Conservation (phyloP, 192 early-diverging fungal genomes). For the Umbelopsis vinacea region DNA sequence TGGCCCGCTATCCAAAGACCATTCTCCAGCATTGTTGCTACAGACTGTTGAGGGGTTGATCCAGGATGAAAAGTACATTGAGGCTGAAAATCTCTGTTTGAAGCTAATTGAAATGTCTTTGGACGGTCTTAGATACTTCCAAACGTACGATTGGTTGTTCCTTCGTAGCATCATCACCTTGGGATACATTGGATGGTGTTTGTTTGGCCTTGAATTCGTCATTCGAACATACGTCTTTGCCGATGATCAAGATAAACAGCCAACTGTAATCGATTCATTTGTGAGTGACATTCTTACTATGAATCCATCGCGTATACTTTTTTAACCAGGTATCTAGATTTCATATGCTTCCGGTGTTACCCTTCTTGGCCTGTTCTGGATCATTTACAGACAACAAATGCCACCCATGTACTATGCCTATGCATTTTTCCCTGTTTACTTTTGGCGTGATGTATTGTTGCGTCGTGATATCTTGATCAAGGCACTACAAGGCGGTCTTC, state of each 20-base stretch:
- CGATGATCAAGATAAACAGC: not conserved
- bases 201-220: conserved; percentile 81
- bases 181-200: conserved; percentile 93
- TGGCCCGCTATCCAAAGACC: conserved; percentile 58
- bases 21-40: conserved; percentile 56
- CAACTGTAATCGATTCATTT: not conserved
- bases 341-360: not conserved
- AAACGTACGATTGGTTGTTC: conserved; percentile 97
- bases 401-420: conserved; percentile 90
- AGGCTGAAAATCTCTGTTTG: conserved; percentile 71
- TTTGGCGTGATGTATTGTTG: conserved; percentile 75
- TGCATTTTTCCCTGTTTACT: conserved; percentile 80
- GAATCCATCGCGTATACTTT: not conserved
- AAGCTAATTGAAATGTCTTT: conserved; percentile 68
- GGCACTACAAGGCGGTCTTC: conserved; percentile 27
- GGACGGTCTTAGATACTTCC: conserved; percentile 90
- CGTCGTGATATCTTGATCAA: conserved; percentile 37
- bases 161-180: conserved; percentile 79
- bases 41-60: conserved; percentile 66
- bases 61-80: conserved; percentile 58
- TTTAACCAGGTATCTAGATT: conserved; percentile 8
- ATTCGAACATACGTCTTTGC: conserved; percentile 65
- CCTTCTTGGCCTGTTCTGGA: conserved; percentile 35
- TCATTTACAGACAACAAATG: conserved; percentile 79
- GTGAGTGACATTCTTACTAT: not conserved